Evolutionary conservation across 2,329 filamentous ascomycete genomes (phyloP).

Genomic region (Pestalotiopsis sp.): DNA sequence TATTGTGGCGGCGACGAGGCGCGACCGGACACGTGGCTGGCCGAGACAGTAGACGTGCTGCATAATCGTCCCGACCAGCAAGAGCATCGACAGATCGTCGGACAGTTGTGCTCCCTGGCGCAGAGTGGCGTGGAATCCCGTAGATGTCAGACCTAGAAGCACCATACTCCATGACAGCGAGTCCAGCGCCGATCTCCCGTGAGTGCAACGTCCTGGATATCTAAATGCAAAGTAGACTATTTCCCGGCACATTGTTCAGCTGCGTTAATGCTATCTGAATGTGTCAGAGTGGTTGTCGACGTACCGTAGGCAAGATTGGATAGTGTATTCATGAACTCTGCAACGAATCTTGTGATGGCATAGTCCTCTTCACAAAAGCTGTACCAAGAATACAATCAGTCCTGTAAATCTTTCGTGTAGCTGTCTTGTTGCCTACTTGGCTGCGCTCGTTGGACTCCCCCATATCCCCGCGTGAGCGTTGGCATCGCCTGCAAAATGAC

Average conservation of each 20-base stretch:
- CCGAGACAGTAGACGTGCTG: constrained; percentile 48
- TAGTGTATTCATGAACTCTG: constrained; percentile 53
- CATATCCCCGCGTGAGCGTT: constrained; percentile 34
- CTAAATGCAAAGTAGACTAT: constrained; percentile 43
- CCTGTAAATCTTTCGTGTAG: background rate
- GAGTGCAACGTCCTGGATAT: constrained; percentile 27
- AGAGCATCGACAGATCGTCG: constrained; percentile 61
- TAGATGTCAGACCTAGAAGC: constrained; percentile 41
- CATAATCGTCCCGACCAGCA: constrained; percentile 51
- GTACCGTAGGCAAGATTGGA: constrained; percentile 51
- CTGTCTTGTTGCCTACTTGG: constrained; percentile 32
- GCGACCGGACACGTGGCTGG: constrained; percentile 34
- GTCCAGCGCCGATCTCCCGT: constrained; percentile 28
- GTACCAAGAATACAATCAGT: background rate
- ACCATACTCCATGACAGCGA: constrained; percentile 42
- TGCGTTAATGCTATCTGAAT: too few relatives aligned
- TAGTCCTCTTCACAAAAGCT: constrained; percentile 53
- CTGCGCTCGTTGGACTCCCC: constrained; percentile 39
- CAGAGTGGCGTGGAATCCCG: constrained; percentile 45
- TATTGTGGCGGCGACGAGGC: constrained; percentile 34
- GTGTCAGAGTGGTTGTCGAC: background rate
- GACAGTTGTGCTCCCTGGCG: constrained; percentile 43
- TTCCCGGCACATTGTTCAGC: background rate
- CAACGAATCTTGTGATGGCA: constrained; percentile 49
- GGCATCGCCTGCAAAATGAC: constrained; percentile 35